Evolutionary conservation across 441 rosid genomes (phyloP).

Genomic region (Manihot esculenta): DNA sequence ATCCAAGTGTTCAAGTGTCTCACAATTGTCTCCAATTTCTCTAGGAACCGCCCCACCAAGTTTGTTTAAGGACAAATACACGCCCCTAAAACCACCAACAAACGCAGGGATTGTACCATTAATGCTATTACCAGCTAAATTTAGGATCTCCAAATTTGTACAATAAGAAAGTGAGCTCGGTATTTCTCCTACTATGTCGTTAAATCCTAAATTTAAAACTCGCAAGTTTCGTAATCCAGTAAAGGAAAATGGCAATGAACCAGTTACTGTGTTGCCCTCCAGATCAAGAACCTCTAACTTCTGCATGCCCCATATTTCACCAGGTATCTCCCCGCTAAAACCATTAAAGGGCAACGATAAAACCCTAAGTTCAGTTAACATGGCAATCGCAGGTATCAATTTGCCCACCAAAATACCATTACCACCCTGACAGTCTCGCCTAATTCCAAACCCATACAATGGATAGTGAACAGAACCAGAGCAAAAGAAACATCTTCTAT

Average conservation of each 20-base stretch:
- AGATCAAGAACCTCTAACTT: constrained; percentile 69
- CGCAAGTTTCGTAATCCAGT: constrained; percentile 39
- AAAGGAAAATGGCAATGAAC: constrained; percentile 39
- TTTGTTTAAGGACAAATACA: constrained; percentile 46
- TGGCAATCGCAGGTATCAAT: constrained; percentile 47
- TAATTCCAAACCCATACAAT: constrained; percentile 47
- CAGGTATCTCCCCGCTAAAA: constrained; percentile 55
- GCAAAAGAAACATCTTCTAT: constrained; percentile 32
- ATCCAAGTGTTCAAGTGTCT: constrained; percentile 58
- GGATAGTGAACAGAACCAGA: constrained; percentile 42
- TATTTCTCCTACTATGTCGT: constrained; percentile 43
- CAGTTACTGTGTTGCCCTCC: constrained; percentile 52
- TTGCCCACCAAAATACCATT: constrained; percentile 50
- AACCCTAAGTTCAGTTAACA: constrained; percentile 58
- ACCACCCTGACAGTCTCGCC: constrained; percentile 47
- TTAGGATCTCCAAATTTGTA: constrained; percentile 39
- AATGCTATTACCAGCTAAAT: constrained; percentile 50
- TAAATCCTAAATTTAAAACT: constrained; percentile 60
- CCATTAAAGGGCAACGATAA: constrained; percentile 70
- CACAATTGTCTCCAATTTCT: constrained; percentile 45
- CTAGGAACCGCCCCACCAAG: constrained; percentile 45
- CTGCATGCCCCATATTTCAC: constrained; percentile 59
- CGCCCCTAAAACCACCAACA: constrained; percentile 43
- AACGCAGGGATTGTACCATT: constrained; percentile 53
- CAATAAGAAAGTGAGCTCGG: constrained; percentile 33